phyloP scores from a whole-genome alignment of 352 stramenopile genomes.

The Globisporangium okanoganense region DNA sequence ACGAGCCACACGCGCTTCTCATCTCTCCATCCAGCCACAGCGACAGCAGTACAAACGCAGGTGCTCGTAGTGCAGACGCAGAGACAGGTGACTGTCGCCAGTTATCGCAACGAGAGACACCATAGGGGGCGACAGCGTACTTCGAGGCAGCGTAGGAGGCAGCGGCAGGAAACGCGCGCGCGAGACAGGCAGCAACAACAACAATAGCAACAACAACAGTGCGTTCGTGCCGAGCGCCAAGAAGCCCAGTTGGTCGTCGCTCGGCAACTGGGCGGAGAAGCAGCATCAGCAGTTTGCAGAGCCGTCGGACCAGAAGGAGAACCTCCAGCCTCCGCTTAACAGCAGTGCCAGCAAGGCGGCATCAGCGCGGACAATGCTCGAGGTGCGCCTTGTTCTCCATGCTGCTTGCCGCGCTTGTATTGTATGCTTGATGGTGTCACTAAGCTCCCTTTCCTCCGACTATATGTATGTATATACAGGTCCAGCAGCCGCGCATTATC shows the following conservation, averaged over 20 bases:
- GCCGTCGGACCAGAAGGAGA: conserved; percentile 36
- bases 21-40: not conserved
- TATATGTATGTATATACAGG: conserved; percentile 10
- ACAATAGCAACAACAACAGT: not conserved
- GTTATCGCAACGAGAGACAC: conserved; percentile 2
- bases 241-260: conserved; percentile 12
- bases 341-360: conserved; percentile 12
- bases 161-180: conserved; percentile 30
- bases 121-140: conserved; percentile 8
- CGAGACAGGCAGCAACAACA: conserved; percentile 18
- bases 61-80: not conserved
- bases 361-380: conserved; percentile 11
- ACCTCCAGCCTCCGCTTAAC: conserved; percentile 25
- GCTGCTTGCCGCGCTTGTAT: not conserved
- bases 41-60: not conserved
- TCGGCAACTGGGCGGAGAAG: conserved; percentile 8
- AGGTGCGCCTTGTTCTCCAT: conserved; percentile 3
- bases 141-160: conserved; percentile 4
- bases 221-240: conserved; percentile 24
- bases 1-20: not conserved
- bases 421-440: not conserved
- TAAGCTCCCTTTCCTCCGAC: not conserved
- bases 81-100: not conserved
- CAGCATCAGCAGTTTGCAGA: conserved; percentile 1
- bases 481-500: conserved; percentile 27